These are phyloP conservation scores for Starmerella stigmatis DNA, from an alignment of 805 yeast genomes.

Conservation along the genomic window DNA sequence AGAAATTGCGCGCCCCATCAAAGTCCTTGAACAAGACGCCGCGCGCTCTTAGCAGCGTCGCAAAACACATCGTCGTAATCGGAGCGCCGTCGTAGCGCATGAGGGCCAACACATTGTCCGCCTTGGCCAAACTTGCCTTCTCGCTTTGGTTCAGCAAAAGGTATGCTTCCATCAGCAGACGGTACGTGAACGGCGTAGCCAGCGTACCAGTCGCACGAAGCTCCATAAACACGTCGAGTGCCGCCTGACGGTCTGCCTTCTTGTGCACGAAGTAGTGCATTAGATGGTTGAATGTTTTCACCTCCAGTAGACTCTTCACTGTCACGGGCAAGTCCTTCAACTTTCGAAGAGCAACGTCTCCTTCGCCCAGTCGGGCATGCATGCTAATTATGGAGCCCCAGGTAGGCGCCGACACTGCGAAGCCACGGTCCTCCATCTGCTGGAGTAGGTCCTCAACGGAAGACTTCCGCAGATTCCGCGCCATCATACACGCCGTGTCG, in stretches of 20 bases:
- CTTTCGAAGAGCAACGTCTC: conserved; percentile 8
- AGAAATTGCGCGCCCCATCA: conserved; percentile 30
- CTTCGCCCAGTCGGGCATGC: conserved; percentile 9
- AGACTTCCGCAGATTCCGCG: conserved; percentile 4
- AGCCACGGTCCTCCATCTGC: conserved; percentile 5
- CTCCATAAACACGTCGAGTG: conserved; percentile 28
- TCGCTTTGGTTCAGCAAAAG: conserved; percentile 29
- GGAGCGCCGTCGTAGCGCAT: conserved; percentile 28
- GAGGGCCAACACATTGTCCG: conserved; percentile 30
- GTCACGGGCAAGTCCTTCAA: conserved; percentile 8
- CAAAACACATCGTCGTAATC: conserved; percentile 31
- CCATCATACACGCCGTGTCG: conserved; percentile 5
- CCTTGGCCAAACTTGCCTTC: conserved; percentile 27
- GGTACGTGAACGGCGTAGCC: conserved; percentile 35
- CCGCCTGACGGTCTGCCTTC: conserved; percentile 28
- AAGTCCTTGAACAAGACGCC: conserved; percentile 32
- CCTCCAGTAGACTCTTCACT: conserved; percentile 10
- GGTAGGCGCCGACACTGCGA: conserved; percentile 1
- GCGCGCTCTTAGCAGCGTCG: conserved; percentile 33
- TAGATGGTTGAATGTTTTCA: conserved; percentile 32
- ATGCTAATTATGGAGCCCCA: conserved; percentile 15
- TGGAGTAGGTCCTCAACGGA: conserved; percentile 2
- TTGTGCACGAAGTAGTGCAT: conserved; percentile 33
- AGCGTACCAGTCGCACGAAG: conserved; percentile 26
- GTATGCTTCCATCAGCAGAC: conserved; percentile 33